These are phyloP conservation scores for Fusarium sp. DNA, from an alignment of 2,329 filamentous ascomycete genomes.

Conservation along the genomic window DNA sequence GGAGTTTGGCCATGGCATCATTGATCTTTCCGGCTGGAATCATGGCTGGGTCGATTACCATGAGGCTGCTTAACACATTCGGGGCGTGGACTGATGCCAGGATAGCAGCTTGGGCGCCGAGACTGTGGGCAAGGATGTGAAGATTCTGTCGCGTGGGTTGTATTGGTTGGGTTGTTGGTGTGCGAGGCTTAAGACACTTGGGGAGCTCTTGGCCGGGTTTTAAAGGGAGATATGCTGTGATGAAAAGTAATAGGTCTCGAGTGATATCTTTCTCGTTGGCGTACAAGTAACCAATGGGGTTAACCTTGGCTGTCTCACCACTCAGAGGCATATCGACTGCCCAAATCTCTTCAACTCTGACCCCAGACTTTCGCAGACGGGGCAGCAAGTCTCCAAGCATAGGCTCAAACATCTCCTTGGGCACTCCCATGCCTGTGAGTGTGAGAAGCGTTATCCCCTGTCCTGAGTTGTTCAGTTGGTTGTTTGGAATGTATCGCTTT, in stretches of 20 bases:
- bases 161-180: neutral
- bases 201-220: neutral
- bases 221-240: neutral
- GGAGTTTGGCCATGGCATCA: neutral
- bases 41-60: neutral
- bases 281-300: neutral
- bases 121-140: neutral
- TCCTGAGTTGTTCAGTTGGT: neutral
- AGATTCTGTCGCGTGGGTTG: neutral
- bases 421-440: slow-evolving; percentile 1
- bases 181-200: neutral
- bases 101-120: neutral
- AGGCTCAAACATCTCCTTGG: slow-evolving; percentile 1
- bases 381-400: neutral
- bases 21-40: neutral
- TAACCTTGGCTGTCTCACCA: neutral
- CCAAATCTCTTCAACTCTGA: neutral
- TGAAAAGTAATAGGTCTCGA: neutral
- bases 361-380: neutral
- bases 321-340: neutral
- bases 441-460: neutral
- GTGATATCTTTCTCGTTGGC: neutral
- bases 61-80: neutral
- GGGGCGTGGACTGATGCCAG: neutral
- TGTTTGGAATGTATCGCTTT: neutral